phyloP scores from a whole-genome alignment of 176 grass and related monocot species.

The Oryza rufipogon region DNA sequence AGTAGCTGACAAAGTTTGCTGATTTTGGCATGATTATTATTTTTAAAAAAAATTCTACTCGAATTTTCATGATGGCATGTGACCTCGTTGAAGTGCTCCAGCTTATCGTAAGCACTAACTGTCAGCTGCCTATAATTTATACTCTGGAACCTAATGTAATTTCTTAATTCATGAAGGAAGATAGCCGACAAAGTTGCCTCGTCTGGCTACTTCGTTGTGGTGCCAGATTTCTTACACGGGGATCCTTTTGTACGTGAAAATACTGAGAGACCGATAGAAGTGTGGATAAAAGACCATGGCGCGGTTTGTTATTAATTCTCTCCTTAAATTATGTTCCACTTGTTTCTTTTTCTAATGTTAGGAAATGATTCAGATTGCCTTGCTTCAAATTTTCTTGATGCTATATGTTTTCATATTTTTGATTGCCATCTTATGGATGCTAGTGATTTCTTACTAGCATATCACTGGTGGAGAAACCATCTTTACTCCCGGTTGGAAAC shows the following conservation, averaged over 20 bases:
- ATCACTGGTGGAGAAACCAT: too few relatives aligned
- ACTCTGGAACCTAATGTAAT: constrained; percentile 8
- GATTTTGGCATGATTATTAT: background rate
- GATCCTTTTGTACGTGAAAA: constrained; percentile 58
- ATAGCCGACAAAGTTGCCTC: constrained; percentile 74
- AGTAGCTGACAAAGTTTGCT: background rate
- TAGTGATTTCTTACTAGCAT: background rate
- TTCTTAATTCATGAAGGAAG: constrained; percentile 58
- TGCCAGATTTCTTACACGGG: constrained; percentile 77
- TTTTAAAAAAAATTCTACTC: background rate
- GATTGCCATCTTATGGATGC: background rate
- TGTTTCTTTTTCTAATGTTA: background rate
- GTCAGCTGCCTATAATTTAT: background rate
- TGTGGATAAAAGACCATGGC: constrained; percentile 62
- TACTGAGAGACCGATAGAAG: constrained; percentile 41
- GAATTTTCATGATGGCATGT: background rate
- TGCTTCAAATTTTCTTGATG: constrained; percentile 1
- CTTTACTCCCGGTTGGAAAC: too few relatives aligned
- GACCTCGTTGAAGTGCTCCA: background rate
- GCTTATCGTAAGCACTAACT: background rate
- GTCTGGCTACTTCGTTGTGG: constrained; percentile 66
- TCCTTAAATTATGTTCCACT: background rate
- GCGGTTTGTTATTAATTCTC: constrained; percentile 39
- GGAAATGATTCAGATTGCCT: background rate
- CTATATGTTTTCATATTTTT: background rate